phyloP scores from a whole-genome alignment of 75 land plant species.

The Picea sitchensis region DNA sequence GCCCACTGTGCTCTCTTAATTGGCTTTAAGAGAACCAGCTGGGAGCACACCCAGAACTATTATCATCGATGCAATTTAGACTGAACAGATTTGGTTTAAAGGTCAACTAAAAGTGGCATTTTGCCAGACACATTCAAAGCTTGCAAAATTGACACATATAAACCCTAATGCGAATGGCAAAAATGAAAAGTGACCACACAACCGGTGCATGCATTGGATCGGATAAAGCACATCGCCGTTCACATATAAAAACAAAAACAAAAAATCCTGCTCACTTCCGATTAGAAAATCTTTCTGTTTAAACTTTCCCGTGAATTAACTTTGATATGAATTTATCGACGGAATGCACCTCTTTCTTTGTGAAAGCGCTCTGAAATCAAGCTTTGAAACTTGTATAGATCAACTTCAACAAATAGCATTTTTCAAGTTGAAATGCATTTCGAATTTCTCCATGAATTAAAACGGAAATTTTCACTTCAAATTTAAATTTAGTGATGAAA shows the following conservation, averaged over 20 bases:
- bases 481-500: too few species aligned
- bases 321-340: too few species aligned
- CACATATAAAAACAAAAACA: neutral
- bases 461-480: too few species aligned
- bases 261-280: neutral
- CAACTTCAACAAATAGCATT: too few species aligned
- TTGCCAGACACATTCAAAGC: neutral
- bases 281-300: neutral
- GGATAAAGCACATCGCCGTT: neutral
- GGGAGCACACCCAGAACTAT: neutral
- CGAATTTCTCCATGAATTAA: too few species aligned
- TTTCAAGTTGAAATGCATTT: too few species aligned
- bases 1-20: neutral
- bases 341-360: too few species aligned
- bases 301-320: too few species aligned
- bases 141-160: neutral
- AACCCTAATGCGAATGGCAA: conserved; percentile 2
- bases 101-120: neutral
- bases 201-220: neutral
- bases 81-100: neutral
- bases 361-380: too few species aligned
- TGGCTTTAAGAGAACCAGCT: too few species aligned
- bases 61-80: neutral
- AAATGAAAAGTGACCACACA: neutral
- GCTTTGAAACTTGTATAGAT: too few species aligned